phyloP scores from a whole-genome alignment of 2,329 filamentous ascomycete genomes.

The Pseudogymnoascus sp. region DNA sequence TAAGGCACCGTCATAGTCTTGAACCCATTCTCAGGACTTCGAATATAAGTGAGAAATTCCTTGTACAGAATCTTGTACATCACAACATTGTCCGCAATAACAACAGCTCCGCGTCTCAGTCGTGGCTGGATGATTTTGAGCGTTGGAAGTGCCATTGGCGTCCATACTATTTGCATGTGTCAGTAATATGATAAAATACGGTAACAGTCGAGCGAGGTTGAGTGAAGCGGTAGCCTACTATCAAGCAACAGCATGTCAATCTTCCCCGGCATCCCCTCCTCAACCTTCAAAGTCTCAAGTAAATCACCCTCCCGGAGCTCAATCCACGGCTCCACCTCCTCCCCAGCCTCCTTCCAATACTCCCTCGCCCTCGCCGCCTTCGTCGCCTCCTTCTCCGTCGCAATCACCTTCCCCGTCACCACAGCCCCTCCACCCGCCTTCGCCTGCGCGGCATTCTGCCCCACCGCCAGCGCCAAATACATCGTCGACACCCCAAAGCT shows the following conservation, averaged over 20 bases:
- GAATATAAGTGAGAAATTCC: constrained; percentile 42
- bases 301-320: constrained; percentile 53
- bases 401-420: constrained; percentile 44
- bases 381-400: constrained; percentile 49
- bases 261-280: constrained; percentile 34
- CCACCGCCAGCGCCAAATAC: constrained; percentile 52
- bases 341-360: constrained; percentile 47
- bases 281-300: constrained; percentile 44
- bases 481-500: constrained; percentile 56
- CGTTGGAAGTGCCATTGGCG: constrained; percentile 45
- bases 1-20: constrained; percentile 42
- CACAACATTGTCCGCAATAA: constrained; percentile 44
- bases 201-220: not conserved
- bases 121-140: constrained; percentile 40
- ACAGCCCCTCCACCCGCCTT: constrained; percentile 19
- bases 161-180: constrained; percentile 43
- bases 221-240: constrained; percentile 41
- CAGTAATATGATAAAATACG: not conserved
- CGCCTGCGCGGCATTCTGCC: constrained; percentile 34
- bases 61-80: constrained; percentile 34
- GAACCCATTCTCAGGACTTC: constrained; percentile 41
- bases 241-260: constrained; percentile 53
- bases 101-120: constrained; percentile 39
- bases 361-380: constrained; percentile 46
- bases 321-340: constrained; percentile 40